phyloP scores from a whole-genome alignment of 306 rosid species.

The Echinosophora koreensis region DNA sequence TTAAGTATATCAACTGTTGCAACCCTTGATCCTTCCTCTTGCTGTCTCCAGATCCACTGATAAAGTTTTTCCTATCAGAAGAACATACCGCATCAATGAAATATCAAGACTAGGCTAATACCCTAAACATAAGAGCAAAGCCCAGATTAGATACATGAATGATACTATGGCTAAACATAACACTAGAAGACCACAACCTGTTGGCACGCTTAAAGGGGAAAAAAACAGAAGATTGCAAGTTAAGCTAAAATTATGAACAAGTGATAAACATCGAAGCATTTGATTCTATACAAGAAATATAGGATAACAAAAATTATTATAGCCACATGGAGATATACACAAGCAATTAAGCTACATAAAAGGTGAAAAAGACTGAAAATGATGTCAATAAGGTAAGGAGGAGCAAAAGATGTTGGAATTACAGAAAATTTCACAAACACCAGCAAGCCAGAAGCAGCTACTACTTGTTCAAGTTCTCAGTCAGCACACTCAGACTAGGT shows the following conservation, averaged over 20 bases:
- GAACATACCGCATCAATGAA: conserved; percentile 6
- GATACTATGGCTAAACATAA: not conserved
- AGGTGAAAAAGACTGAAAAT: not conserved
- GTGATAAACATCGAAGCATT: not conserved
- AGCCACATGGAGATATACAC: conserved; percentile 15
- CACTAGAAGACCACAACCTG: not conserved
- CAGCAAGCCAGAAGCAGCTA: not conserved
- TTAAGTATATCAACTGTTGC: conserved; percentile 63
- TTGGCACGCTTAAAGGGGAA: not conserved
- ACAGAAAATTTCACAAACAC: conserved; percentile 12
- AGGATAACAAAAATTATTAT: not conserved
- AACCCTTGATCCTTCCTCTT: conserved; percentile 82
- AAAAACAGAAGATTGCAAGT: not conserved
- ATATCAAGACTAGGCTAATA: conserved; percentile 3
- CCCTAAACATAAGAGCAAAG: not conserved
- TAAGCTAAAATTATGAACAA: not conserved
- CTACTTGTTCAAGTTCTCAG: conserved; percentile 11
- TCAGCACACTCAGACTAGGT: conserved; percentile 13
- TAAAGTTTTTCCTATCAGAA: conserved; percentile 73
- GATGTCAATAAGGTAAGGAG: conserved; percentile 12
- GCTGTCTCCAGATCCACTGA: conserved; percentile 82
- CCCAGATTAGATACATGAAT: not conserved
- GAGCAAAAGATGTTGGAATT: not conserved
- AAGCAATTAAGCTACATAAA: conserved; percentile 24
- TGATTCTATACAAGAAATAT: not conserved